Conservation (phyloP, 495 filamentous ascomycete species). For the Cladorrhinum samala region DNA sequence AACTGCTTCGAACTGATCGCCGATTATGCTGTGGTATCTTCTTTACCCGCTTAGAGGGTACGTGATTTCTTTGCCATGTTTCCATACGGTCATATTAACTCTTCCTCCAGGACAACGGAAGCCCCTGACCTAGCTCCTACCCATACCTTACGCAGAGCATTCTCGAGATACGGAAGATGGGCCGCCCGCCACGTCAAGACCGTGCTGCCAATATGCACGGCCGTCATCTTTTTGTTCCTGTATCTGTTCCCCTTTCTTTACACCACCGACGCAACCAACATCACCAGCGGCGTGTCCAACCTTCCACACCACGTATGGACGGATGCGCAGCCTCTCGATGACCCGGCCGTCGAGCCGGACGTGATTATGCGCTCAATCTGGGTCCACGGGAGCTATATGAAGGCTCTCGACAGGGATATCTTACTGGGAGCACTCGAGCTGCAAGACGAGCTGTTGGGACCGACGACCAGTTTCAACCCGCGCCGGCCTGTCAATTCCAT, state of each 20-base stretch:
- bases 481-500: conserved; percentile 20
- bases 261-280: conserved; percentile 52
- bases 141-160: conserved; percentile 54
- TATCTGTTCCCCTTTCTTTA: conserved; percentile 66
- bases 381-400: conserved; percentile 62
- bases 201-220: conserved; percentile 57
- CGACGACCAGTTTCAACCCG: conserved; percentile 46
- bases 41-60: conserved; percentile 59
- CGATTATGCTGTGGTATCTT: conserved; percentile 54
- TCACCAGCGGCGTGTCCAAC: conserved; percentile 52
- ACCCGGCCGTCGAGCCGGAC: conserved; percentile 36
- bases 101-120: conserved; percentile 50
- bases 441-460: conserved; percentile 53
- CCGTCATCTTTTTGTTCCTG: conserved; percentile 54
- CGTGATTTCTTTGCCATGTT: conserved; percentile 18
- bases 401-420: conserved; percentile 55
- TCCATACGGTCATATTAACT: conserved; percentile 11
- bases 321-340: conserved; percentile 53
- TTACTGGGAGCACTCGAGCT: conserved; percentile 56
- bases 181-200: conserved; percentile 61
- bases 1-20: not conserved
- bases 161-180: conserved; percentile 56
- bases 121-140: conserved; percentile 51
- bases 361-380: conserved; percentile 54
- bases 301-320: conserved; percentile 75